phyloP scores from a whole-genome alignment of 2,329 filamentous ascomycete genomes.

The Thermoascus crustaceus region DNA sequence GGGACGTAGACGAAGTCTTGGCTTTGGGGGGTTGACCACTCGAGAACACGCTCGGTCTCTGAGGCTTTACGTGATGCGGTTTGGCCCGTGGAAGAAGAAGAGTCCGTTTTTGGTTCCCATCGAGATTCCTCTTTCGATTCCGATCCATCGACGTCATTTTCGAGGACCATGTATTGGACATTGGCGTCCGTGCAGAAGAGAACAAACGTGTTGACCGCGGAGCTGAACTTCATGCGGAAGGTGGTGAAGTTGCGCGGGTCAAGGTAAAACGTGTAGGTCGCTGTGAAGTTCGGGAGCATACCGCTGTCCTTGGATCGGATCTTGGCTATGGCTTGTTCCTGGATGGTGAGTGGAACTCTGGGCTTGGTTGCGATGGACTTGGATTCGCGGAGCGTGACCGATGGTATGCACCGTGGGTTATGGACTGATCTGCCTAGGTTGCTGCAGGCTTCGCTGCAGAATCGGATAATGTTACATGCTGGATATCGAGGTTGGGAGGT shows the following conservation, averaged over 20 bases:
- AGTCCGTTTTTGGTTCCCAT: not conserved
- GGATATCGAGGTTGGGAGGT: slow-evolving; percentile 2
- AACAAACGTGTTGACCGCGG: slow-evolving; percentile 19
- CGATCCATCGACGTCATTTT: slow-evolving; percentile 7
- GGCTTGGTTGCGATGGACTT: slow-evolving; percentile 22
- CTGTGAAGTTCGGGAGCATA: slow-evolving; percentile 13
- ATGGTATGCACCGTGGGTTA: slow-evolving; percentile 19
- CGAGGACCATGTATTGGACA: slow-evolving; percentile 17
- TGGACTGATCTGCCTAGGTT: slow-evolving; percentile 11
- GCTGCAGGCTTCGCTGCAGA: slow-evolving; percentile 21
- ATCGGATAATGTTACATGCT: slow-evolving; percentile 23
- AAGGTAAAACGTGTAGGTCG: slow-evolving; percentile 22
- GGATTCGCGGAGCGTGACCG: slow-evolving; percentile 22
- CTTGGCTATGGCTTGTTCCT: slow-evolving; percentile 19
- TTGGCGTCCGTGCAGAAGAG: slow-evolving; percentile 21
- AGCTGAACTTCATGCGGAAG: slow-evolving; percentile 24
- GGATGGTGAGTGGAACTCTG: slow-evolving; percentile 16
- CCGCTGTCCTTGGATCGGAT: slow-evolving; percentile 13
- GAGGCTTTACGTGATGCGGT: not conserved
- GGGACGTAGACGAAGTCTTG: slow-evolving; percentile 18
- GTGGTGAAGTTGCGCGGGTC: slow-evolving; percentile 26
- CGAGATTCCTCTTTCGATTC: slow-evolving; percentile 3
- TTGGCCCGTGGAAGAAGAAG: too few species aligned
- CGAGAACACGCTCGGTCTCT: not conserved
- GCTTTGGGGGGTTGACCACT: slow-evolving; percentile 19